Evolutionary conservation across 1,139 yeast species (phyloP), one percentile per base, ranked within the genome.

Genomic region (Trichomonascaceae sp.): DNA sequence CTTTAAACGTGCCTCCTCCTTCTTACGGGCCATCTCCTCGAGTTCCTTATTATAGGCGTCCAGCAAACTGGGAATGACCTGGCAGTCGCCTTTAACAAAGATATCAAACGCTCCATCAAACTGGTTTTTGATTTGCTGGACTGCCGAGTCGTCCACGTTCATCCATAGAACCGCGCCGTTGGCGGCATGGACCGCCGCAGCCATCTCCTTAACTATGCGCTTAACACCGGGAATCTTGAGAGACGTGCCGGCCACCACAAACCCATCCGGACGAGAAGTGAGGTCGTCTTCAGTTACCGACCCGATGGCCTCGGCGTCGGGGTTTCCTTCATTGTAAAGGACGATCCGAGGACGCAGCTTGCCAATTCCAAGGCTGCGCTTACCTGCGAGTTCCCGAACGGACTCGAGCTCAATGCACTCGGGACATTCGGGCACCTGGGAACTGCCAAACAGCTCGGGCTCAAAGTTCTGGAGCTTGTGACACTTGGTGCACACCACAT

Each of bases 221-320:
- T 76, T 69, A 9, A 84, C 93, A 0, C 94, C 94, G 13, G 92
- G 94, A 13, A 84, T 89, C 50, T 78, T 77, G 36, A 84, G 59
- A 1, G 93, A 76, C 0, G 95, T 84, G 2, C 95, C 95, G 54
- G 80, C 87, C 29, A 84, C 80, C 15, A 84, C 62, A 35, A 84
- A 59, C 47, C 85, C 73, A 51, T 84, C 95, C 0, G 92, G 87
- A 41, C 64, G 69, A 31, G 71, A 57, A 44, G 65, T 67, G 34
- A 81, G 54, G 54, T 84, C 95, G 4, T 65, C 59, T 40, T 70
- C 75, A 4, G 85, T 68, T 1, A 87, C 77, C 37, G 71, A 69
- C 1, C 93, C 85, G 34, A 84, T 72, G 4, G 76, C 68, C 41
- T 84, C 95, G 31, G 87, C 77, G 51, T 82, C 93, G 1, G 93